These are phyloP conservation scores for Aurifilum marmelostoma DNA, from an alignment of 2,329 filamentous ascomycete genomes.

Conservation along the genomic window DNA sequence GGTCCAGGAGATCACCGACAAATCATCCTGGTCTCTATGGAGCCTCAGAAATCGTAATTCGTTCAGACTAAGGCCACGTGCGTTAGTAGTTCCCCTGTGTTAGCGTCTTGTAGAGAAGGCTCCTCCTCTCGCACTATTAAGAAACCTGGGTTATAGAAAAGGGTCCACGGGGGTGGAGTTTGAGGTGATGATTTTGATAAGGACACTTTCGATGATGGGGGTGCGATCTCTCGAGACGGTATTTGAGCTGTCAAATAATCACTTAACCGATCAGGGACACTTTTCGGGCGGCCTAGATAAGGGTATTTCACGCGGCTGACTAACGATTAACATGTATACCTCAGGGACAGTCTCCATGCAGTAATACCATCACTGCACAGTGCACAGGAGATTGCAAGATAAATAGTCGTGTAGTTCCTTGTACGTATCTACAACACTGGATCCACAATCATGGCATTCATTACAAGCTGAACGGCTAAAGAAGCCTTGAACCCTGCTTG, in stretches of 20 bases:
- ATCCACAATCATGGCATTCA: neutral
- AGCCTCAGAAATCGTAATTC: neutral
- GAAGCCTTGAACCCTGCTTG: neutral
- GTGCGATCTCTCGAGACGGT: no score
- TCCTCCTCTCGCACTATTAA: neutral
- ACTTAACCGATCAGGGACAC: no score
- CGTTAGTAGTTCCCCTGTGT: neutral
- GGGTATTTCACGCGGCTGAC: no score
- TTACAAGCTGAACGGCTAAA: neutral
- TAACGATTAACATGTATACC: no score
- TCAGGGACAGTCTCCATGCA: no score
- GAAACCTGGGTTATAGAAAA: neutral
- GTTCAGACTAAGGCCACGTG: neutral
- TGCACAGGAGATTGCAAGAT: neutral
- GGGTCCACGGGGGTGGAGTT: neutral
- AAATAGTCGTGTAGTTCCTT: neutral
- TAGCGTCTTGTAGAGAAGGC: neutral
- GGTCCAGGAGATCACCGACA: conserved; percentile 4
- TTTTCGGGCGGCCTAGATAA: no score
- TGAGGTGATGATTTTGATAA: neutral
- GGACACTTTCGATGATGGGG: no score
- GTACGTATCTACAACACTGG: neutral
- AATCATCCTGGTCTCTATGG: neutral
- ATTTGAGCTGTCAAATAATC: neutral
- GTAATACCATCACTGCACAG: neutral